A percentile compares a stretch with the other conserved stretches of the same genome.
Evolutionary conservation across 2,329 filamentous ascomycete genomes (phyloP).

Genomic region (Albophoma yamanashiensis): DNA sequence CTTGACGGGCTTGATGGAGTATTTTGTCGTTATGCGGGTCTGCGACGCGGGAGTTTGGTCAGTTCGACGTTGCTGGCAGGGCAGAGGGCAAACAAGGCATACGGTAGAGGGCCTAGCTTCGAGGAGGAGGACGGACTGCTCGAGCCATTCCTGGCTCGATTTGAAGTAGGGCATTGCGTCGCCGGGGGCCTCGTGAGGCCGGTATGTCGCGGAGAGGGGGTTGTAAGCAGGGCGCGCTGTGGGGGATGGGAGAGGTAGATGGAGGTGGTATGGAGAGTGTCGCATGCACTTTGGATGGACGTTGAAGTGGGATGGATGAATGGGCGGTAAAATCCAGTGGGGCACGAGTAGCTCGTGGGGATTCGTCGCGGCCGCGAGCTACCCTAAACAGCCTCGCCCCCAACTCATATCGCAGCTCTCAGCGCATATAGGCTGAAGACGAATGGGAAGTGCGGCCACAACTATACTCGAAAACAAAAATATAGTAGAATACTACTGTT

Average conservation of each 20-base stretch:
- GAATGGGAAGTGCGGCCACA: neutral
- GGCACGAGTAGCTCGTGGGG: neutral
- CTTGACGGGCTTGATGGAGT: constrained; percentile 53
- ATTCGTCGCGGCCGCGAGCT: neutral
- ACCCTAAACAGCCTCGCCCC: neutral
- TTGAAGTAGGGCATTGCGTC: constrained; percentile 65
- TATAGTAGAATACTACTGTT: too few species aligned
- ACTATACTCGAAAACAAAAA: neutral
- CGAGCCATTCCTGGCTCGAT: constrained; percentile 84
- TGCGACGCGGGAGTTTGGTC: constrained; percentile 22
- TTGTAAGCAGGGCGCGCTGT: neutral
- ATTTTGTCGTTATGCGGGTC: constrained; percentile 89
- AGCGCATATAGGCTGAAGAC: too few species aligned
- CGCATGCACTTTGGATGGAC: neutral
- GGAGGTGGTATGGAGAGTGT: neutral
- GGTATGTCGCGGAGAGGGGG: neutral
- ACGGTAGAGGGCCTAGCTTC: constrained; percentile 80
- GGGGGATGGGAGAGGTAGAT: neutral
- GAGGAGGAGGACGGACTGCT: constrained; percentile 74
- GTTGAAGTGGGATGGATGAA: neutral
- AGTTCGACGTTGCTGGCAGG: neutral
- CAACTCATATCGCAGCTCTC: neutral
- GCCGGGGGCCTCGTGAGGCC: neutral
- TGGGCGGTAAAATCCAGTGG: neutral
- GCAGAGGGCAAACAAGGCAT: constrained; percentile 24